These are phyloP conservation scores for Phytophthora idaei DNA, from an alignment of 352 stramenopile genomes.

Conservation along the genomic window DNA sequence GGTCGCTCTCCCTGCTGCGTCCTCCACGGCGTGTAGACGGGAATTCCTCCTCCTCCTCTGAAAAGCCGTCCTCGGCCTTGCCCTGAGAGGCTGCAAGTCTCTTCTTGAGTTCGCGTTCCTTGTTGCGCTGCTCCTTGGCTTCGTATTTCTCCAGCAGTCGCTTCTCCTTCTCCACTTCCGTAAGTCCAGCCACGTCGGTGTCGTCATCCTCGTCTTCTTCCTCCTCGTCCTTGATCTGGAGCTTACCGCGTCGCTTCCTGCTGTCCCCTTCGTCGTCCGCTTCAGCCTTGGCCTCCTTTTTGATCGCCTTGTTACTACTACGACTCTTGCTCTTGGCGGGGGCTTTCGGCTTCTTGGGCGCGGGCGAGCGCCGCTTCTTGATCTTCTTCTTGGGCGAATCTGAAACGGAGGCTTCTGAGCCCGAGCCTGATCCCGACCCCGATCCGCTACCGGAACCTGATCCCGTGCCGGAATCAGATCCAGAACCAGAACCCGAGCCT, in stretches of 20 bases:
- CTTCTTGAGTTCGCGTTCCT: constrained; percentile 86
- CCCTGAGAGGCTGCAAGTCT: constrained; percentile 65
- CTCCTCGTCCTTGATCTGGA: constrained; percentile 44
- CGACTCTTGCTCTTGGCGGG: constrained; percentile 38
- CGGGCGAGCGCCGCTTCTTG: constrained; percentile 44
- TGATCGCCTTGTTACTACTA: constrained; percentile 23
- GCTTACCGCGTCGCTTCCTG: constrained; percentile 40
- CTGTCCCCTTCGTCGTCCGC: constrained; percentile 63
- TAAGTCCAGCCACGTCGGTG: constrained; percentile 69
- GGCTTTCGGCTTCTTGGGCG: constrained; percentile 45
- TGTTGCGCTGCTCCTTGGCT: constrained; percentile 80
- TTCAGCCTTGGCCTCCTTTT: constrained; percentile 50
- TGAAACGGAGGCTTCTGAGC: constrained; percentile 30
- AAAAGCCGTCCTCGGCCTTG: constrained; percentile 43
- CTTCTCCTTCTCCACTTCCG: constrained; percentile 89
- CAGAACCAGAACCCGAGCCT: constrained; percentile 39
- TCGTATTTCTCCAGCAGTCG: constrained; percentile 88
- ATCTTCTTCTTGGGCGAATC: constrained; percentile 52
- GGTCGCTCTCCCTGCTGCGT: constrained; percentile 67
- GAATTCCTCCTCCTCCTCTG: constrained; percentile 48
- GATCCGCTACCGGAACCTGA: constrained; percentile 46
- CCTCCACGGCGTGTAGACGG: constrained; percentile 58
- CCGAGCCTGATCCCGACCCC: constrained; percentile 38
- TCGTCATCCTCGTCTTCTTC: constrained; percentile 63
- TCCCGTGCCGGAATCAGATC: constrained; percentile 41